Percentiles rank a stretch among this genome's conserved stretches.
Conservation (phyloP, 805 yeast species). For the Priceomyces castillae region DNA sequence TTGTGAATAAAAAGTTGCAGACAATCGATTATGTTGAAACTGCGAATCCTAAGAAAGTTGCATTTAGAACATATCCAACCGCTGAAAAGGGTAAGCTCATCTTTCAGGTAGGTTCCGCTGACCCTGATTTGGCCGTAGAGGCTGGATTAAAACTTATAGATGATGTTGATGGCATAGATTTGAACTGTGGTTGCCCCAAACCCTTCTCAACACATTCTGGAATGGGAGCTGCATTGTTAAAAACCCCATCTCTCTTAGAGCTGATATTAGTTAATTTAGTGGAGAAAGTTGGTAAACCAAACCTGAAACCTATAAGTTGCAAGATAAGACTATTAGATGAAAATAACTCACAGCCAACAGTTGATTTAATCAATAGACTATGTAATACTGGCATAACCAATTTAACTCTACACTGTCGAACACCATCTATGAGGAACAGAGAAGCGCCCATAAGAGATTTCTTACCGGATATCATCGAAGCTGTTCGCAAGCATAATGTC, state of each 20-base stretch:
- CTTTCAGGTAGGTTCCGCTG: conserved; percentile 88
- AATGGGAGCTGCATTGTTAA: conserved; percentile 93
- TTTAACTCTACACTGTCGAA: conserved; percentile 89
- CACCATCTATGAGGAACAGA: conserved; percentile 83
- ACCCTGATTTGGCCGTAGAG: conserved; percentile 78
- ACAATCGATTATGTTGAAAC: conserved; percentile 58
- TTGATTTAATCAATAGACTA: conserved; percentile 50
- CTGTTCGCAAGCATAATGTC: conserved; percentile 61
- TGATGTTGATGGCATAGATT: conserved; percentile 91
- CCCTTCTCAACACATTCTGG: conserved; percentile 93
- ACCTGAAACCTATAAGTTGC: conserved; percentile 79
- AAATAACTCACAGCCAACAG: conserved; percentile 50
- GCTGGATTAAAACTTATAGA: conserved; percentile 79
- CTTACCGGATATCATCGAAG: conserved; percentile 55
- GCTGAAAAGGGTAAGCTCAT: conserved; percentile 66
- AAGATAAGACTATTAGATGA: conserved; percentile 79
- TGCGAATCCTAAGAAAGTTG: conserved; percentile 42
- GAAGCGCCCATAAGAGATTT: conserved; percentile 76
- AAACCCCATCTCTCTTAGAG: conserved; percentile 76
- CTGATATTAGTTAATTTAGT: conserved; percentile 69
- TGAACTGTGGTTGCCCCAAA: conserved; percentile 97
- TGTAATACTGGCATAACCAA: conserved; percentile 77
- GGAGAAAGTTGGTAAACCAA: conserved; percentile 73
- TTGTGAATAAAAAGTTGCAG: conserved; percentile 51
- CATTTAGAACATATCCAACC: conserved; percentile 69